Evolutionary conservation across 2,329 filamentous ascomycete genomes (phyloP), one percentile per base, ranked within the genome.

Genomic region (Botrytis sinoallii): DNA sequence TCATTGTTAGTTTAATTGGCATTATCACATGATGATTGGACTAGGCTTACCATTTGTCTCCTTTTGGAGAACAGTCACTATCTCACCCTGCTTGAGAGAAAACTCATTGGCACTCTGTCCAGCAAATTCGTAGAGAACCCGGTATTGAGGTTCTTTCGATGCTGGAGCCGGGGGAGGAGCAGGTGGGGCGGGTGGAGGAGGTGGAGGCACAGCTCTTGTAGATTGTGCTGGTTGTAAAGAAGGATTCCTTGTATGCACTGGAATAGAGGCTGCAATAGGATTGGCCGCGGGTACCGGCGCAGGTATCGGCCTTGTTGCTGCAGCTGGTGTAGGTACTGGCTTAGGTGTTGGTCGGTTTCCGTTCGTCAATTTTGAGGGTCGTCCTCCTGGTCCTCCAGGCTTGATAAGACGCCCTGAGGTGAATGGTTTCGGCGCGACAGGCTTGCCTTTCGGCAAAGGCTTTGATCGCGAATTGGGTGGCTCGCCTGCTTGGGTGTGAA

Each of bases 381-480:
- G 90, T 71, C 94, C 93, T 72, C 90, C 90, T 65, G 94, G 94
- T n/a, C 94, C 94, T 76, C 95, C 94, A 70, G 93, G 94, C 82
- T 91, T 94, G 80, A 99, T 93, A 66, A 99, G 89, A 82, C 97
- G 97, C 76, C 96, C 96, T 78, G 91, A 93, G 2, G 94, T 98
- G 79, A 99, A 97, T 2, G 96, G 95, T 78, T 95, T 93, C 22
- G 93, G 92, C 59, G 95, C 90, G 35, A 97, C 88, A 60, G 93
- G 93, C 82, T 95, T 98, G 75, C 90, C 92, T 82, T 93, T 94
- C 0, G 96, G 96, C 70, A 94, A 97, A 2, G 94, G 93, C 77
- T 88, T 91, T 9, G 95, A 98, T 12, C 89, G 86, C 0, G 95
- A 97, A 81, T 89, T 95, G 16, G 95, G 88, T 38, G 94, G 88